Percentiles rank a stretch among this genome's conserved stretches.
These are phyloP conservation scores for Sphaceloma murrayae DNA, from an alignment of 2,329 filamentous ascomycete genomes.

Conservation along the genomic window DNA sequence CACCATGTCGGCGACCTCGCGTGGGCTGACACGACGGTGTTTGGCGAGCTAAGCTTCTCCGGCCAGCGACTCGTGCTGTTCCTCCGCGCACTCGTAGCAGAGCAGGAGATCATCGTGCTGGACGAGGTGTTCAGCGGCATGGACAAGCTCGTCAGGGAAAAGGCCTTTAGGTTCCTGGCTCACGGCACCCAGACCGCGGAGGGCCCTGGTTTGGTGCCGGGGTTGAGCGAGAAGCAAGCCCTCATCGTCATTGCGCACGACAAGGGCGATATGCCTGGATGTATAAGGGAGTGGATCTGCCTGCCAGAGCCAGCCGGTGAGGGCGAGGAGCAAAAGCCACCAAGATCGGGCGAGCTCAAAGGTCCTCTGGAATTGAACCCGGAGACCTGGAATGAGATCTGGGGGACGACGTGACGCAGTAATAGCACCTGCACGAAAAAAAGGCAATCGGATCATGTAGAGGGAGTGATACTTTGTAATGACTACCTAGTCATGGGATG, in stretches of 20 bases:
- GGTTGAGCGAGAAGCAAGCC: constrained; percentile 62
- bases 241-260: constrained; percentile 89
- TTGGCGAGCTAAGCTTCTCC: constrained; percentile 68
- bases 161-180: constrained; percentile 71
- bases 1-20: constrained; percentile 24
- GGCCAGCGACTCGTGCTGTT: constrained; percentile 80
- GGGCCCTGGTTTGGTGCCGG: constrained; percentile 27
- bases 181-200: constrained; percentile 30
- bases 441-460: too few species aligned
- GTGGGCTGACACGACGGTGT: constrained; percentile 60
- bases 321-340: constrained; percentile 40
- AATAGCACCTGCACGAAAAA: too few species aligned
- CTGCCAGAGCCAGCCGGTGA: constrained; percentile 59
- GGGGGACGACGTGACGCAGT: constrained; percentile 40
- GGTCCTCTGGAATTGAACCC: constrained; percentile 51
- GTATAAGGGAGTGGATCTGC: constrained; percentile 75
- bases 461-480: too few species aligned
- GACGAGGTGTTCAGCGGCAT: constrained; percentile 45
- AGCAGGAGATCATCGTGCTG: constrained; percentile 41
- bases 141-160: constrained; percentile 59
- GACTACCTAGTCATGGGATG: too few species aligned
- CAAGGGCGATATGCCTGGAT: constrained; percentile 78
- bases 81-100: constrained; percentile 44
- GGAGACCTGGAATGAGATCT: constrained; percentile 56
- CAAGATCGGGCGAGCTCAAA: constrained; percentile 55